These are phyloP conservation scores for Metschnikowia lunata DNA, from an alignment of 805 yeast genomes.

Conservation along the genomic window DNA sequence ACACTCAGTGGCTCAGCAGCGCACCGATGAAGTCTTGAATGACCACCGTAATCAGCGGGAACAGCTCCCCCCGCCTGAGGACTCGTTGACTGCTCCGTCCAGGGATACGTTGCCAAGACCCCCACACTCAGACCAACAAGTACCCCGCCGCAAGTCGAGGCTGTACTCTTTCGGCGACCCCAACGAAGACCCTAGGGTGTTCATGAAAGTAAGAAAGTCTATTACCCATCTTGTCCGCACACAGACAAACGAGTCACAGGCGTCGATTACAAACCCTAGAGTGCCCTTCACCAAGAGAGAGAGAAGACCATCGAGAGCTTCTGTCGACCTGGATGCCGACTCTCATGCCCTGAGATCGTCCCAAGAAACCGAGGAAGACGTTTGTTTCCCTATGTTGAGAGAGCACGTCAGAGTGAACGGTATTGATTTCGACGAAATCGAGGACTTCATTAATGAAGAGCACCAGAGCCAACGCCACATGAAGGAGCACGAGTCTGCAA, in stretches of 20 bases:
- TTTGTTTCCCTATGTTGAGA: constrained; percentile 88
- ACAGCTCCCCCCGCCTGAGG: constrained; percentile 28
- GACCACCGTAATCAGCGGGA: constrained; percentile 39
- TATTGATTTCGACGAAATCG: constrained; percentile 87
- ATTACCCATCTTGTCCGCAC: constrained; percentile 14
- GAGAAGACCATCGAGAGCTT: constrained; percentile 32
- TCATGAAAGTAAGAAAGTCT: constrained; percentile 4
- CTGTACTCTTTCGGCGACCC: constrained; percentile 43
- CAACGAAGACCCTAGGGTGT: constrained; percentile 10
- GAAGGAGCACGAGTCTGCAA: constrained; percentile 15
- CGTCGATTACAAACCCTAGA: constrained; percentile 7
- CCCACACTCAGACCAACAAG: constrained; percentile 14
- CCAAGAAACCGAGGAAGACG: constrained; percentile 95
- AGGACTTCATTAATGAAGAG: constrained; percentile 67
- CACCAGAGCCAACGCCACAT: constrained; percentile 38
- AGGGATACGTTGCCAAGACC: not conserved
- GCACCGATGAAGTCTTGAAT: constrained; percentile 32
- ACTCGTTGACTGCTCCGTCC: constrained; percentile 2
- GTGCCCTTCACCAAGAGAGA: constrained; percentile 22
- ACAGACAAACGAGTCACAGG: constrained; percentile 16
- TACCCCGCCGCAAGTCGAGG: constrained; percentile 24
- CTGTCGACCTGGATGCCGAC: constrained; percentile 59
- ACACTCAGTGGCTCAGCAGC: constrained; percentile 14
- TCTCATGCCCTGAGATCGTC: constrained; percentile 74
- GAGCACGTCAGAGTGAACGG: constrained; percentile 61